Percentiles rank a stretch among this genome's conserved stretches.
phyloP scores from a whole-genome alignment of 1,139 yeast genomes.

The Waltiozyma sp. region DNA sequence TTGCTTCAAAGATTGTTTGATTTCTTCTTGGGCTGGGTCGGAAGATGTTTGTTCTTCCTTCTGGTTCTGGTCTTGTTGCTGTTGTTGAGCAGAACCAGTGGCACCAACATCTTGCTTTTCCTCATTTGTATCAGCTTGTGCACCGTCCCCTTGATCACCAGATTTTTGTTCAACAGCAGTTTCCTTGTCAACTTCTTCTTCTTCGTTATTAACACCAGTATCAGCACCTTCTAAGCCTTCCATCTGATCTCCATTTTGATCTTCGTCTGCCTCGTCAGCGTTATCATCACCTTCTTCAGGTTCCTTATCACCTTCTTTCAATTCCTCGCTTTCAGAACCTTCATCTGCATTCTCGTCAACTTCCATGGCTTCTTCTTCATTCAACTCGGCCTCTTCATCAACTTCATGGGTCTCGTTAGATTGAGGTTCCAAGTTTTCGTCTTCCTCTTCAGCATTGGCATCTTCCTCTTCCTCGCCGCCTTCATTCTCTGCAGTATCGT shows the following conservation, averaged over 20 bases:
- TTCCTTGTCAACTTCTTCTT: slow-evolving; percentile 47
- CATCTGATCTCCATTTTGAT: slow-evolving; percentile 19
- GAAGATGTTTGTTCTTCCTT: slow-evolving; percentile 23
- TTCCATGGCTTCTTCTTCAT: slow-evolving; percentile 19
- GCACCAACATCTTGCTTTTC: slow-evolving; percentile 67
- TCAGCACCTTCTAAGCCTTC: slow-evolving; percentile 33
- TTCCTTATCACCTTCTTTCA: slow-evolving; percentile 20
- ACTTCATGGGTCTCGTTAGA: slow-evolving; percentile 23
- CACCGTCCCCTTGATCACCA: slow-evolving; percentile 69
- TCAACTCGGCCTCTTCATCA: slow-evolving; percentile 18
- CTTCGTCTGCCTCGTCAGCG: slow-evolving; percentile 19
- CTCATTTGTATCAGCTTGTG: slow-evolving; percentile 54
- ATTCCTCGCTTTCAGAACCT: slow-evolving; percentile 21
- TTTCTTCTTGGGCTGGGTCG: slow-evolving; percentile 60
- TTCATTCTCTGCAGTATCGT: slow-evolving; percentile 21
- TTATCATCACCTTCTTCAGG: slow-evolving; percentile 19
- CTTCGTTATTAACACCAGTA: slow-evolving; percentile 34
- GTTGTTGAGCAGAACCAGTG: slow-evolving; percentile 51
- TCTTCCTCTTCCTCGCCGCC: slow-evolving; percentile 24
- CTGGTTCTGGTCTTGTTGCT: slow-evolving; percentile 28
- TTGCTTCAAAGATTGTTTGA: slow-evolving; percentile 74
- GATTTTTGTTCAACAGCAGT: slow-evolving; percentile 63
- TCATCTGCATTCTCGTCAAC: slow-evolving; percentile 18
- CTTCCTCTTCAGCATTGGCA: slow-evolving; percentile 23
- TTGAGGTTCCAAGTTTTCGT: slow-evolving; percentile 21